Conservation (phyloP, 495 filamentous ascomycete species). For the Hypoxylon intermedium region DNA sequence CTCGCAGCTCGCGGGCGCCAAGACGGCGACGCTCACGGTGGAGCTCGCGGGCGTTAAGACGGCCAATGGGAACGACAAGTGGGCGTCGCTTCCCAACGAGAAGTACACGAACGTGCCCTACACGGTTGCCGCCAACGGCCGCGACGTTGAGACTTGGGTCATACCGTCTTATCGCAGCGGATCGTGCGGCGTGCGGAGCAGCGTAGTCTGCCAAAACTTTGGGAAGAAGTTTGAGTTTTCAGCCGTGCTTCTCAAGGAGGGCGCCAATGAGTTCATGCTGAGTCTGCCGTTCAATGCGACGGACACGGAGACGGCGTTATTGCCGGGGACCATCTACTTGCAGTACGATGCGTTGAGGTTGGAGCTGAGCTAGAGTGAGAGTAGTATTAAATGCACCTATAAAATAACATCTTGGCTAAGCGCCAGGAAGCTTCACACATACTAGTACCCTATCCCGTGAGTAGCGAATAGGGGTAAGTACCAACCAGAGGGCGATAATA, state of each 20-base stretch:
- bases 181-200: slow-evolving; percentile 55
- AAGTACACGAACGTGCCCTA: slow-evolving; percentile 59
- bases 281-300: slow-evolving; percentile 55
- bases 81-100: slow-evolving; percentile 27
- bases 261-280: slow-evolving; percentile 51
- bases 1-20: slow-evolving; percentile 31
- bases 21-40: slow-evolving; percentile 55
- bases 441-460: not conserved
- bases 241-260: slow-evolving; percentile 45
- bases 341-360: slow-evolving; percentile 61
- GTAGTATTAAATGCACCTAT: too few relatives aligned
- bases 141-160: slow-evolving; percentile 30
- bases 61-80: slow-evolving; percentile 54
- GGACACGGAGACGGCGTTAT: slow-evolving; percentile 53
- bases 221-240: slow-evolving; percentile 53
- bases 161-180: slow-evolving; percentile 45
- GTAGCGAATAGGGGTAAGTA: not conserved
- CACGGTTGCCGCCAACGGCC: slow-evolving; percentile 31
- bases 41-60: slow-evolving; percentile 61
- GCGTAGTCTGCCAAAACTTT: slow-evolving; percentile 59
- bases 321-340: slow-evolving; percentile 56
- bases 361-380: slow-evolving; percentile 51
- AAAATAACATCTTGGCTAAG: not conserved
- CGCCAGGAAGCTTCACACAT: not conserved
- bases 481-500: not conserved